phyloP scores from a whole-genome alignment of 495 filamentous ascomycete genomes.

The Glutinoglossum americanum region DNA sequence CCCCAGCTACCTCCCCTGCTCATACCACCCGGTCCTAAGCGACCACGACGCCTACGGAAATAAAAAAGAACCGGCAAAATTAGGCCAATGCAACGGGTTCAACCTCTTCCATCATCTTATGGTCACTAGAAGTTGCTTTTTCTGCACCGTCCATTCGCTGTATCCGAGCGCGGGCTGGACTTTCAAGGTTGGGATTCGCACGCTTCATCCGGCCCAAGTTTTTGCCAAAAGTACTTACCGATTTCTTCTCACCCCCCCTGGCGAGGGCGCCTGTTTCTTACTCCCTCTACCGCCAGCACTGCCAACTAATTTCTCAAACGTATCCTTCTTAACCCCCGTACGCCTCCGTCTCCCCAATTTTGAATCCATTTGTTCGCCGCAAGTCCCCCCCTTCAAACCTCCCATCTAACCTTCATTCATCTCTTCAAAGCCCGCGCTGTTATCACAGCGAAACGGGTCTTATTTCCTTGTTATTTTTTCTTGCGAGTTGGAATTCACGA shows the following conservation, averaged over 20 bases:
- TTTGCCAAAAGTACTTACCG: too few species aligned
- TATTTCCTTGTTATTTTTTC: neutral
- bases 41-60: neutral
- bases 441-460: slow-evolving; percentile 1
- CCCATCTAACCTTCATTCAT: neutral
- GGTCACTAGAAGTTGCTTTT: neutral
- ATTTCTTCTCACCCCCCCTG: too few species aligned
- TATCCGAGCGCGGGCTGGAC: neutral
- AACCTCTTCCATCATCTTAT: neutral
- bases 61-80: neutral
- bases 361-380: neutral
- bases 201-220: neutral
- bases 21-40: neutral
- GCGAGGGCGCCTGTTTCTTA: neutral
- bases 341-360: neutral
- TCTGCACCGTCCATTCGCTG: slow-evolving; percentile 1
- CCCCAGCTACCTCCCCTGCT: neutral
- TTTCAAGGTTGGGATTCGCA: neutral
- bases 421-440: neutral
- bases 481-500: neutral
- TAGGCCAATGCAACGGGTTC: neutral
- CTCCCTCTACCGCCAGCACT: neutral
- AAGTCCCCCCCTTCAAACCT: neutral
- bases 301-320: neutral
- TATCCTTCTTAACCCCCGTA: slow-evolving; percentile 1